phyloP scores from a whole-genome alignment of 2,329 filamentous ascomycete species.

The Fusarium oxysporum region DNA sequence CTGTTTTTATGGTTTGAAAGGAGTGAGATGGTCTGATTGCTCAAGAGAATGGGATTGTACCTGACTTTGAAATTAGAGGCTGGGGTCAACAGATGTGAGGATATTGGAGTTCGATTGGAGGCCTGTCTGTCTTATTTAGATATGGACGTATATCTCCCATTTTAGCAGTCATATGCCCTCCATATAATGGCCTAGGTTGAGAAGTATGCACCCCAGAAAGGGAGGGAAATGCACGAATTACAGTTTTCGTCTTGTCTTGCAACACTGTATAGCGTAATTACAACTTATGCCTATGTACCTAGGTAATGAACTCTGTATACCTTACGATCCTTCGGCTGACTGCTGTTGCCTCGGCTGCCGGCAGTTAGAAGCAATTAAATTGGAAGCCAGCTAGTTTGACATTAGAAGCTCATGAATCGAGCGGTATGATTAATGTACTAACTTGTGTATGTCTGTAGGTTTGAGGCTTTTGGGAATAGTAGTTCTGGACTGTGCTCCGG shows the following conservation, averaged over 20 bases:
- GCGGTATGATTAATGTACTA: background rate
- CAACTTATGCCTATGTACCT: background rate
- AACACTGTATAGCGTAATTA: constrained; percentile 5
- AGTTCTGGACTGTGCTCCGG: constrained; percentile 3
- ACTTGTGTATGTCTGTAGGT: background rate
- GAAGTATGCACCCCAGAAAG: constrained; percentile 1
- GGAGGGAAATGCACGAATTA: background rate
- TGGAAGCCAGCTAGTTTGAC: background rate
- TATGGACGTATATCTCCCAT: background rate
- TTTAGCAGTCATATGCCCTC: background rate
- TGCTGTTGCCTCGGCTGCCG: background rate
- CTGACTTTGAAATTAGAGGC: background rate
- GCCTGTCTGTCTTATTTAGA: constrained; percentile 9
- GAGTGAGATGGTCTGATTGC: constrained; percentile 9
- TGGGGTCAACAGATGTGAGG: constrained; percentile 21
- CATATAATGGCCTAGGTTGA: background rate
- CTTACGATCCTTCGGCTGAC: background rate
- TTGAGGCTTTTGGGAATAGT: background rate
- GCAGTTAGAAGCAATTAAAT: background rate
- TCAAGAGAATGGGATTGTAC: background rate
- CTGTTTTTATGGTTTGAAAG: background rate
- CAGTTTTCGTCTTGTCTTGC: background rate
- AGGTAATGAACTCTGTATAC: background rate
- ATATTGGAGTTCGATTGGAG: constrained; percentile 2
- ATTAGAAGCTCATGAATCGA: background rate